A percentile compares a stretch with the other conserved stretches of the same genome.
phyloP scores from a whole-genome alignment of 2,329 filamentous ascomycete species.

The Mycosphaerella sp. region DNA sequence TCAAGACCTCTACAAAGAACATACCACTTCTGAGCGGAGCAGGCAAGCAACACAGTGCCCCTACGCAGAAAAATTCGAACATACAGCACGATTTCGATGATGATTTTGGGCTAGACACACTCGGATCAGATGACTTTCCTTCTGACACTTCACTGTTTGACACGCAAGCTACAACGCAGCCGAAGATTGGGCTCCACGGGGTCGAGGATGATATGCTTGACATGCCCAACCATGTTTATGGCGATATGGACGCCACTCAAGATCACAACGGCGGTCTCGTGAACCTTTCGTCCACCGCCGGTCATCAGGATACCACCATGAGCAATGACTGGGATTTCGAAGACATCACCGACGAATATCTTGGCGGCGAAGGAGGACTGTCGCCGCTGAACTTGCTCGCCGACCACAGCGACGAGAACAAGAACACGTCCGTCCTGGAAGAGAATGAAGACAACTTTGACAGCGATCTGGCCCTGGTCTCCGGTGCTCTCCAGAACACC shows the following conservation, averaged over 20 bases:
- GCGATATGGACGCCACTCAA: neutral
- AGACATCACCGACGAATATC: neutral
- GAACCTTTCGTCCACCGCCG: neutral
- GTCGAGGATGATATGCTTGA: constrained; percentile 23
- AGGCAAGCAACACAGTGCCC: neutral
- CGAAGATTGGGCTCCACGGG: neutral
- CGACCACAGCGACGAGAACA: neutral
- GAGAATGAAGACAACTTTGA: constrained; percentile 12
- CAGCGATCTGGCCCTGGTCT: neutral
- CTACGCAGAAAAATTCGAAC: neutral
- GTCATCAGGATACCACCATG: neutral
- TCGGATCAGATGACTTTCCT: constrained; percentile 16
- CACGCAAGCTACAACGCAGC: constrained; percentile 1
- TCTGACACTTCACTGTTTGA: neutral
- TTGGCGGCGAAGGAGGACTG: neutral
- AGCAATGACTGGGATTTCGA: neutral
- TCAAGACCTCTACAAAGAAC: constrained; percentile 19
- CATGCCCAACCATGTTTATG: constrained; percentile 1
- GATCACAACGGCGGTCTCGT: neutral
- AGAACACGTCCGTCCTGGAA: constrained; percentile 9
- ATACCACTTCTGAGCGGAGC: constrained; percentile 11
- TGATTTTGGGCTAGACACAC: constrained; percentile 20
- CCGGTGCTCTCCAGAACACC: neutral
- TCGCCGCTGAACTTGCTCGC: constrained; percentile 1
- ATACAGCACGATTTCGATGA: constrained; percentile 8